These are phyloP conservation scores for Balakata baccata DNA, from an alignment of 345 rosid genomes.

Conservation along the genomic window DNA sequence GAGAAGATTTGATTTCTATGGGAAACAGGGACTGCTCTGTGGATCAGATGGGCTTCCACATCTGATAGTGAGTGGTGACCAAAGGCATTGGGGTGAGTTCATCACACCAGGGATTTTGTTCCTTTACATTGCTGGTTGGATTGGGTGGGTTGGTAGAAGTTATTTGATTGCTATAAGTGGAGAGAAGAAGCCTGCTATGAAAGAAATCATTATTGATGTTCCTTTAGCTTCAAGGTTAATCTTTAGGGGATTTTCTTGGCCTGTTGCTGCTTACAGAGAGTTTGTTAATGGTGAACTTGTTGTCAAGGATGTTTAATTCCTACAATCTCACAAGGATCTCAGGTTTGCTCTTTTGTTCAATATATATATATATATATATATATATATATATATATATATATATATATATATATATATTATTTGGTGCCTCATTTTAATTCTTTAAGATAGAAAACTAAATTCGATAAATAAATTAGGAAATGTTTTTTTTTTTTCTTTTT, in stretches of 20 bases:
- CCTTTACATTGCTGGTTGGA: slow-evolving; percentile 98
- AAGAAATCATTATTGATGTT: slow-evolving; percentile 97
- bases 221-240: slow-evolving; percentile 66
- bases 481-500: background rate
- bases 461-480: too few relatives aligned
- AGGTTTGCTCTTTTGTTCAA: slow-evolving; percentile 19
- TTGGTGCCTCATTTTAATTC: too few relatives aligned
- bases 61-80: slow-evolving; percentile 93
- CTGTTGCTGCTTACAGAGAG: slow-evolving; percentile 96
- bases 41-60: slow-evolving; percentile 96
- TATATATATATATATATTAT: too few relatives aligned
- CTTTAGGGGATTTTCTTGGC: slow-evolving; percentile 93
- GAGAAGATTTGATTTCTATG: slow-evolving; percentile 79
- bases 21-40: slow-evolving; percentile 77
- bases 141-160: slow-evolving; percentile 97
- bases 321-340: background rate
- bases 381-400: too few relatives aligned
- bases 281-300: slow-evolving; percentile 75
- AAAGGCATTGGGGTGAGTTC: slow-evolving; percentile 99
- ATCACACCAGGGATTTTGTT: slow-evolving; percentile 86
- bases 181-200: slow-evolving; percentile 92
- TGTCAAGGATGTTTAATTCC: slow-evolving; percentile 69
- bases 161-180: slow-evolving; percentile 81
- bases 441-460: too few relatives aligned
- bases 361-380: background rate